Evolutionary conservation across 2,329 filamentous ascomycete genomes (phyloP).

Genomic region (Pseudophaeomoniella oleicola): DNA sequence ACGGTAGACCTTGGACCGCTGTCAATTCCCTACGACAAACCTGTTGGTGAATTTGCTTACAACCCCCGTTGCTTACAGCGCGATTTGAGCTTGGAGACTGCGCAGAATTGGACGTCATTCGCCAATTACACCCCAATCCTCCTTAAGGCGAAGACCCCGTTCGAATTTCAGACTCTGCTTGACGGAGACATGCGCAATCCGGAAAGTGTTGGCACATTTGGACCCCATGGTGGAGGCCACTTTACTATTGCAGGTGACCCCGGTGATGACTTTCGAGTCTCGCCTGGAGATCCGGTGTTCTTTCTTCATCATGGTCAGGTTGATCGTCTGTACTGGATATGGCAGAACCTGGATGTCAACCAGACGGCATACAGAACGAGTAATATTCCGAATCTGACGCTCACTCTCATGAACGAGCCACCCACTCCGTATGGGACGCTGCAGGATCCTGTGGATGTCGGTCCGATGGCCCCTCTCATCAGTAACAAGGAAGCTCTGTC

Average conservation of each 20-base stretch:
- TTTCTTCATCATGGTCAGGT: constrained; percentile 34
- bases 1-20: constrained; percentile 18
- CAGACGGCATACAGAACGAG: neutral
- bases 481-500: constrained; percentile 9
- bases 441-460: constrained; percentile 13
- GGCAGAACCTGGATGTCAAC: constrained; percentile 23
- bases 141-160: neutral
- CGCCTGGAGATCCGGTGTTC: constrained; percentile 32
- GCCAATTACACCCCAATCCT: constrained; percentile 1
- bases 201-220: neutral
- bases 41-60: constrained; percentile 10
- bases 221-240: constrained; percentile 29
- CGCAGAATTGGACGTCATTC: constrained; percentile 6
- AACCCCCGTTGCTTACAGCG: constrained; percentile 18
- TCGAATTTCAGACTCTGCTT: constrained; percentile 1
- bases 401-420: constrained; percentile 5
- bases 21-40: constrained; percentile 5
- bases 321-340: constrained; percentile 34
- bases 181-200: constrained; percentile 1
- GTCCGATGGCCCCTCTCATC: constrained; percentile 6
- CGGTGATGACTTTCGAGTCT: constrained; percentile 31
- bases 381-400: constrained; percentile 2
- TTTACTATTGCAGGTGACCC: constrained; percentile 30
- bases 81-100: constrained; percentile 5
- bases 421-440: constrained; percentile 12